Percentiles rank a stretch among this genome's conserved stretches.
phyloP scores from a whole-genome alignment of 495 filamentous ascomycete species.

The Aspergillus bridgeri region DNA sequence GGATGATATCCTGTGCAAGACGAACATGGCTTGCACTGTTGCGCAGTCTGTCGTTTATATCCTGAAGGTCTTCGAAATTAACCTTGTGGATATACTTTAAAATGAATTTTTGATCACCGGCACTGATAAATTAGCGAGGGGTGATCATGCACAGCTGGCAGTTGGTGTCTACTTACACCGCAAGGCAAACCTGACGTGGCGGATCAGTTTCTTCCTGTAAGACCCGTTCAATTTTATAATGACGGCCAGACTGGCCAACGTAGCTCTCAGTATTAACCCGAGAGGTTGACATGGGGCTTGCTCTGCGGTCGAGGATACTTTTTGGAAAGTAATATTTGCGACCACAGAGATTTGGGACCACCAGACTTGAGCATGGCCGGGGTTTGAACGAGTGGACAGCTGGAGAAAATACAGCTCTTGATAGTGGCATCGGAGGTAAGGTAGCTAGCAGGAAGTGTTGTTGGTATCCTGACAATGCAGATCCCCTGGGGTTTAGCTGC shows the following conservation, averaged over 20 bases:
- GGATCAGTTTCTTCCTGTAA: conserved; percentile 23
- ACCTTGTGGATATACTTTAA: conserved; percentile 39
- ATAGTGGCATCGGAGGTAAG: no score
- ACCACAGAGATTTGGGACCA: no score
- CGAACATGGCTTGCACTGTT: conserved; percentile 32
- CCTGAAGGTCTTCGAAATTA: conserved; percentile 38
- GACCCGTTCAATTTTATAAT: conserved; percentile 32
- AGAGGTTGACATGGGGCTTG: no score
- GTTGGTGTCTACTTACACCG: conserved; percentile 11
- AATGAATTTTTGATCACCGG: conserved; percentile 37
- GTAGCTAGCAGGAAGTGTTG: no score
- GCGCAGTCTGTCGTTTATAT: conserved; percentile 36
- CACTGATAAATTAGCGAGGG: conserved; percentile 26
- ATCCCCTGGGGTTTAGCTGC: no score
- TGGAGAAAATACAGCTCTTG: no score
- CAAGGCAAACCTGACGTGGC: conserved; percentile 23
- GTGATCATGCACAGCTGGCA: conserved; percentile 8
- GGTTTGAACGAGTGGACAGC: no score
- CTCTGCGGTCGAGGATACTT: no score
- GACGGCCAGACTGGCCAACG: conserved; percentile 35
- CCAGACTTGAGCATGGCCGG: no score
- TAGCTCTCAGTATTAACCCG: no score
- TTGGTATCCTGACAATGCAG: no score
- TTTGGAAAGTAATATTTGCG: no score
- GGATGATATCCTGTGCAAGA: conserved; percentile 39